These are phyloP conservation scores for Scenedesmus sp. DNA, from an alignment of 163 green algal genomes.

Conservation along the genomic window DNA sequence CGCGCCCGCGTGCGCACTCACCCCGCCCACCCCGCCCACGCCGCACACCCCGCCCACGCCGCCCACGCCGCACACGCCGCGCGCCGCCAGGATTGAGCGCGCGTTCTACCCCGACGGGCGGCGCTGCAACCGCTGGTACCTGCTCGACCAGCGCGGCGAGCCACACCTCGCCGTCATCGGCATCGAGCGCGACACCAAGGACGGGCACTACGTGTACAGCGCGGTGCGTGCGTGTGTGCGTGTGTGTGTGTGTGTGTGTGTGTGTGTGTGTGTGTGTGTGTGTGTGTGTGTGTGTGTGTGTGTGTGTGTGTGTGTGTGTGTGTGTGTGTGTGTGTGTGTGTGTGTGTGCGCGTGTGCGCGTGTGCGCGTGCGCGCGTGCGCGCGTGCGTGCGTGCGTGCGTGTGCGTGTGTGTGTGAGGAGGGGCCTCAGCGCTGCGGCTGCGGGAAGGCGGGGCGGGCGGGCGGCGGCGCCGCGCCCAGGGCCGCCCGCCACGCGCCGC, in stretches of 20 bases:
- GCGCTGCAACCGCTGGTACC: constrained; percentile 60
- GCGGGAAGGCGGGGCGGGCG: too few species aligned
- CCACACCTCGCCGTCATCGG: constrained; percentile 68
- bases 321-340: constrained; percentile 8
- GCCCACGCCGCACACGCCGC: too few species aligned
- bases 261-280: constrained; percentile 14
- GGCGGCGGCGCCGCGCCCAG: too few species aligned
- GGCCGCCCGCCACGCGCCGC: too few species aligned
- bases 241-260: neutral
- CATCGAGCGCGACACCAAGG: constrained; percentile 71
- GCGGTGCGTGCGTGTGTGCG: constrained; percentile 48
- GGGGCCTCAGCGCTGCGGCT: too few species aligned
- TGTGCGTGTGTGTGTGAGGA: too few species aligned
- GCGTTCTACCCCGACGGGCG: constrained; percentile 55
- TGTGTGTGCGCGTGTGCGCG: too few species aligned
- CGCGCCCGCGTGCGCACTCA: too few species aligned
- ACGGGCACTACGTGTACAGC: constrained; percentile 79
- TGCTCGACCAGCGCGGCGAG: constrained; percentile 66
- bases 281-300: constrained; percentile 11
- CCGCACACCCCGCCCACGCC: too few species aligned
- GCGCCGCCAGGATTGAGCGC: constrained; percentile 52
- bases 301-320: constrained; percentile 4
- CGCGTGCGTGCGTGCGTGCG: too few species aligned
- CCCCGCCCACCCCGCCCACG: too few species aligned
- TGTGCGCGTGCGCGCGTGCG: too few species aligned